Base-by-base conservation (phyloP, 2,329 filamentous ascomycete species). In the Penicillium sp. region DNA sequence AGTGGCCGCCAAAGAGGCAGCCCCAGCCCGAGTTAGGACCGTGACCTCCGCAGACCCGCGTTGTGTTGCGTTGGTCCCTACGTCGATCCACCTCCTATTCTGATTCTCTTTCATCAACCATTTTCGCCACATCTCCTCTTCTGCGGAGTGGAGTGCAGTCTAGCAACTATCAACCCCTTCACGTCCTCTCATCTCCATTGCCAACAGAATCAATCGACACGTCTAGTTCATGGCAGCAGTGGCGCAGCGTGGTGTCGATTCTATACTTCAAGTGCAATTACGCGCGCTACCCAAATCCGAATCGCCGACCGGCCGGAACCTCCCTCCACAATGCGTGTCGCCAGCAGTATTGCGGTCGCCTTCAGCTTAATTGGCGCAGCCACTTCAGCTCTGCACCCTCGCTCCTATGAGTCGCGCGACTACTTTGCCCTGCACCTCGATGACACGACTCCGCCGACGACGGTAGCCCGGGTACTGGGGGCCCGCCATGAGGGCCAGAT, bases 361-460 rank as follows among this genome's bases (percentile, higher is more conserved):
- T 50, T 66, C 8, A 56, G 61, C 44, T 51, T 70, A 18, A 46
- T 77, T 51, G 77, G 62, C 68, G 56, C 70, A 26, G 63, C 75
- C 51, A 70, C 74, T 48, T 73, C 77, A n/a, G 28, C 37, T 39
- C 67, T 81, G 39, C 73, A 76, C 43, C 73, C 77, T 53, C 85
- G 87, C 59, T 80, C 93, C 64, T 88, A 94, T 75, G 80, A 86
- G 43, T 77, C 80, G 35, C 82, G 90, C 70, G 91, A 98, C 69
- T 97, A 95, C 73, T 96, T 97, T 67, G 90, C 94, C 55, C 77
- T 98, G 40, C 87, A 96, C 57, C 79, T 98, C 62, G 81, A 85
- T 50, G 73, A 80, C 9, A 75, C 79, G 34, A 76, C 80, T 5
- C 76, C 82, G 11, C 89, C 90, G 12, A 76, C 85, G 36, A 58